phyloP scores from a whole-genome alignment of 257 asterid species.

The Thymus quinquecostatus region DNA sequence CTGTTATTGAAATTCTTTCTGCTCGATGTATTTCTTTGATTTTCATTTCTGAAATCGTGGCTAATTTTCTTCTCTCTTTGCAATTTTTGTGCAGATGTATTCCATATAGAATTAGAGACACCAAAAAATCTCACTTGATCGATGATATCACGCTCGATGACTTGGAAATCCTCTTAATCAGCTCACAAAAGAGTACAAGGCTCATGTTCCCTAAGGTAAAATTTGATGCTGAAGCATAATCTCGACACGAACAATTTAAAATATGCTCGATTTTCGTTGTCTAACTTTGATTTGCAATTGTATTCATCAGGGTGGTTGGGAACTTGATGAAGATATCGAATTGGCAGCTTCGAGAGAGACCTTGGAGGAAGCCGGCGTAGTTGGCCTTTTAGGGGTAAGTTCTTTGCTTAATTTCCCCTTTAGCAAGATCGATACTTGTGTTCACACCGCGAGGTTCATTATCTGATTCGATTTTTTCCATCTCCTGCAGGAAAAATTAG shows the following conservation, averaged over 20 bases:
- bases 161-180: constrained; percentile 79
- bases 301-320: constrained; percentile 86
- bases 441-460: constrained; percentile 5
- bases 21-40: too few species aligned
- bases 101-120: constrained; percentile 65
- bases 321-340: constrained; percentile 79
- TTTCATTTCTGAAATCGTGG: constrained; percentile 17
- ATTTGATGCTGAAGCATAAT: not conserved
- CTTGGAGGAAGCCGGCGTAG: constrained; percentile 87
- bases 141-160: constrained; percentile 53
- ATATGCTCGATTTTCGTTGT: not conserved
- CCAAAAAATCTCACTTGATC: constrained; percentile 36
- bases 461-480: not conserved
- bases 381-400: constrained; percentile 73
- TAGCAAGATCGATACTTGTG: not conserved
- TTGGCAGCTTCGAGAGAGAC: constrained; percentile 89
- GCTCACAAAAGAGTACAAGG: constrained; percentile 84
- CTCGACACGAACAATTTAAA: not conserved
- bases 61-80: constrained; percentile 16
- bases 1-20: not conserved
- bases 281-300: constrained; percentile 32
- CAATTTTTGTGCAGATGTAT: constrained; percentile 67
- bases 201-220: constrained; percentile 97
- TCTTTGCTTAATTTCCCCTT: not conserved
- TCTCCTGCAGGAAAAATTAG: constrained; percentile 61